Evolutionary conservation across 176 grass and related monocot species (phyloP).

Genomic region (Hyparrhenia diplandra): DNA sequence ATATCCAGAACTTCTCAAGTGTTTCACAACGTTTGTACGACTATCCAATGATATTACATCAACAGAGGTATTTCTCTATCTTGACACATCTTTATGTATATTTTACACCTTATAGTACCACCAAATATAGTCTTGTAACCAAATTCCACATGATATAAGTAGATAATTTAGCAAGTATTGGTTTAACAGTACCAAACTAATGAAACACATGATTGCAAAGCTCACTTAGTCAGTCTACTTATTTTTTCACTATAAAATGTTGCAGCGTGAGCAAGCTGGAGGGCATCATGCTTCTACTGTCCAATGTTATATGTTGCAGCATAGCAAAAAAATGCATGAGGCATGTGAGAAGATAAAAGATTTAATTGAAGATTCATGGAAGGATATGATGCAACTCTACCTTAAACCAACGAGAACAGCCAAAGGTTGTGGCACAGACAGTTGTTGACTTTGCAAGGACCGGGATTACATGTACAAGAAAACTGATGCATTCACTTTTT

Average conservation of each 20-base stretch:
- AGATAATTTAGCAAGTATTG: neutral
- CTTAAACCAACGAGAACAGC: neutral
- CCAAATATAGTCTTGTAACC: neutral
- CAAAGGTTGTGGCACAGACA: neutral
- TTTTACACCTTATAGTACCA: neutral
- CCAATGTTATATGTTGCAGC: slow-evolving; percentile 27
- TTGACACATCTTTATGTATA: neutral
- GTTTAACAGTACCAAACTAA: neutral
- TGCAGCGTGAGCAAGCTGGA: slow-evolving; percentile 21
- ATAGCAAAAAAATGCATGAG: neutral
- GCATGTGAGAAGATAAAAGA: neutral
- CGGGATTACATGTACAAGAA: neutral
- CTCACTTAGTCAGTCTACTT: neutral
- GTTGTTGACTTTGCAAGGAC: slow-evolving; percentile 15
- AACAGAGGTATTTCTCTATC: neutral
- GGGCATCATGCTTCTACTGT: neutral
- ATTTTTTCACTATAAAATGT: neutral
- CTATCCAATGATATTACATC: slow-evolving; percentile 20
- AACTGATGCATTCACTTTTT: neutral
- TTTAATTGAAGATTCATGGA: slow-evolving; percentile 26
- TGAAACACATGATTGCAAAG: neutral
- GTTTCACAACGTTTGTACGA: neutral
- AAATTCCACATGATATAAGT: neutral
- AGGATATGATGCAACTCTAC: slow-evolving; percentile 3
- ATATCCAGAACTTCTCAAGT: neutral